A percentile compares a stretch with the other conserved stretches of the same genome.
Evolutionary conservation across 129 eudicot genomes (phyloP).

Genomic region (Lactuca saligna): DNA sequence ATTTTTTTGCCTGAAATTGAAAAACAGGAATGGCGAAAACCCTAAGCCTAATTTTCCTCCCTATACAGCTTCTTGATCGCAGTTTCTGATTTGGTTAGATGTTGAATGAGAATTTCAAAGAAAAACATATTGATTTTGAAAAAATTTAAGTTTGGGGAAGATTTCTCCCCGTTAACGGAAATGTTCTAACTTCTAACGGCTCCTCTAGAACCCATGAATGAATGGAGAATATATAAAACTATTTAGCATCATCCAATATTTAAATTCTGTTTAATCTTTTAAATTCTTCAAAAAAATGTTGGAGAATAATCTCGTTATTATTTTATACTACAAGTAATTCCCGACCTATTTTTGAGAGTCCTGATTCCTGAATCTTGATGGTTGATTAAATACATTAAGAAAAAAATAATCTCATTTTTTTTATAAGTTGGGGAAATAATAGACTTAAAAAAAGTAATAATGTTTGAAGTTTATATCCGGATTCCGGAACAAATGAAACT

Average conservation of each 20-base stretch:
- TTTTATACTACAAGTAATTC: too few relatives aligned
- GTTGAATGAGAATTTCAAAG: constrained; percentile 15
- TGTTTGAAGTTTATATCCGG: too few relatives aligned
- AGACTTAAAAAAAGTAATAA: too few relatives aligned
- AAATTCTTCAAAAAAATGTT: not conserved
- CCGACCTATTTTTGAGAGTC: not conserved
- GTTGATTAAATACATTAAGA: too few relatives aligned
- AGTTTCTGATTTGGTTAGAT: not conserved
- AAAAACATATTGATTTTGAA: not conserved
- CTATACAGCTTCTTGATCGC: constrained; percentile 4
- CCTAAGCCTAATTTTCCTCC: constrained; percentile 21
- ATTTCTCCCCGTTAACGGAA: constrained; percentile 11
- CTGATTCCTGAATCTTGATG: too few relatives aligned
- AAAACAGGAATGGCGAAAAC: constrained; percentile 15
- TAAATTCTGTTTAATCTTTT: not conserved
- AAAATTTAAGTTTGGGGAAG: constrained; percentile 7
- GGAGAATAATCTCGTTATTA: not conserved
- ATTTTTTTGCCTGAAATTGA: constrained; percentile 2
- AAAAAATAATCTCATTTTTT: too few relatives aligned
- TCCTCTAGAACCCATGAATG: constrained; percentile 14
- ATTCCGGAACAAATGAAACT: too few relatives aligned
- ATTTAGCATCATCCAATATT: not conserved
- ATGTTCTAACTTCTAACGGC: constrained; percentile 23
- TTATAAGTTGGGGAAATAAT: too few relatives aligned
- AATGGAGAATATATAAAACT: not conserved